A percentile compares a stretch with the other conserved stretches of the same genome.
These are phyloP conservation scores for Vitis cinerea DNA, from an alignment of 164 flowering plant genomes.

Conservation along the genomic window DNA sequence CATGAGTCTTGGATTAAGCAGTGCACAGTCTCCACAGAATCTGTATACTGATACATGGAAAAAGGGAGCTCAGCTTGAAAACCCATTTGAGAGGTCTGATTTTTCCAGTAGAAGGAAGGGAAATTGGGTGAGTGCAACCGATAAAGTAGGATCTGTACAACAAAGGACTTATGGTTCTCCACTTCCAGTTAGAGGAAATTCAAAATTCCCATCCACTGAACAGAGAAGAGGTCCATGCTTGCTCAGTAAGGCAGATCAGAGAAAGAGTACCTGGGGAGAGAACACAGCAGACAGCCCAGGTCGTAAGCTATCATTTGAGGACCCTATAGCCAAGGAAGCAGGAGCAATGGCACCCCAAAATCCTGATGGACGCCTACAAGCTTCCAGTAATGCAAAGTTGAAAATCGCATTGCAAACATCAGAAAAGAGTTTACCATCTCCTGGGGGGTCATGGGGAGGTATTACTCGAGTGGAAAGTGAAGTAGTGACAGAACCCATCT, in stretches of 20 bases:
- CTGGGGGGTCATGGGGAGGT: background rate
- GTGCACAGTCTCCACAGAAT: conserved; percentile 5
- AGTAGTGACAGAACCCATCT: background rate
- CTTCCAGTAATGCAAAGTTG: background rate
- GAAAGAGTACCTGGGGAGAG: conserved; percentile 8
- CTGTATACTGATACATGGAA: conserved; percentile 17
- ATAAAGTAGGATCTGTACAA: conserved; percentile 4
- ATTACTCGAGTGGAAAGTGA: background rate
- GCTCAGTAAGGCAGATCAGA: conserved; percentile 5
- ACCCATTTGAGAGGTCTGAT: conserved; percentile 3
- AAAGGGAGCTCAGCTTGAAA: conserved; percentile 12
- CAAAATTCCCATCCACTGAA: conserved; percentile 25
- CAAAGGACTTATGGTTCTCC: conserved; percentile 17
- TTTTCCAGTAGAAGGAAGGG: conserved; percentile 6
- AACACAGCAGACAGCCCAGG: conserved; percentile 9
- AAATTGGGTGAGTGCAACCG: background rate
- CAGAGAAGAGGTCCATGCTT: conserved; percentile 28
- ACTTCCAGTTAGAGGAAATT: conserved; percentile 11
- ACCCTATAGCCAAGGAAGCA: background rate
- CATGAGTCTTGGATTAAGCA: background rate
- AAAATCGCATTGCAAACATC: background rate
- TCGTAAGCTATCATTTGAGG: conserved; percentile 28
- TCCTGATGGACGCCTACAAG: background rate
- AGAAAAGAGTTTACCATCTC: background rate
- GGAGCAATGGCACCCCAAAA: background rate